These are phyloP conservation scores for Lentinula detonsa DNA, from an alignment of 768 basidiomycete species.

Conservation along the genomic window DNA sequence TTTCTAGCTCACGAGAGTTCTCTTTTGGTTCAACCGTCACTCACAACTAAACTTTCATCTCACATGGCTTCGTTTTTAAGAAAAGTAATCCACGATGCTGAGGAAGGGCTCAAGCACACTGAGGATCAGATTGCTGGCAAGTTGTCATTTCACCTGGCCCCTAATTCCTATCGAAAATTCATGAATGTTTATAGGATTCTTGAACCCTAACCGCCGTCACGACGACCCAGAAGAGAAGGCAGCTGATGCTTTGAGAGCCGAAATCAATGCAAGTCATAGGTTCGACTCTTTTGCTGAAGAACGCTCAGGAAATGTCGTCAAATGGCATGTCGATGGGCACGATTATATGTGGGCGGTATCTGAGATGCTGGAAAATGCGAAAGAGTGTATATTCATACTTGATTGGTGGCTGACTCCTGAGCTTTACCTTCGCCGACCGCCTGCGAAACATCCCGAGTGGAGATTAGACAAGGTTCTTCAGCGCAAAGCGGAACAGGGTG, in stretches of 20 bases:
- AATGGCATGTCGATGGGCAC: constrained; percentile 95
- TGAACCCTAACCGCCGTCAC: constrained; percentile 41
- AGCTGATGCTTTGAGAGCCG: constrained; percentile 63
- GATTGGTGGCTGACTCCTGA: constrained; percentile 97
- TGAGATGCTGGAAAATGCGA: constrained; percentile 78
- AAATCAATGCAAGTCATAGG: constrained; percentile 76
- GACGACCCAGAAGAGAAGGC: constrained; percentile 69
- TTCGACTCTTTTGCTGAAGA: constrained; percentile 81
- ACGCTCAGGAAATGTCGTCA: constrained; percentile 65
- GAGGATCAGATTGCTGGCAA: not conserved
- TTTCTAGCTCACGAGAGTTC: too few species aligned
- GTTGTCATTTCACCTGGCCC: not conserved
- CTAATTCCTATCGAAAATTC: not conserved
- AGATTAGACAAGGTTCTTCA: constrained; percentile 80
- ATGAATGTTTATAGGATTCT: not conserved
- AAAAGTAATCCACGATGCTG: not conserved
- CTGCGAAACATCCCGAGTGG: constrained; percentile 81
- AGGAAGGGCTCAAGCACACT: not conserved
- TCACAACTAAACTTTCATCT: too few species aligned
- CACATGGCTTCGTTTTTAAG: not conserved
- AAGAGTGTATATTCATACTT: constrained; percentile 83
- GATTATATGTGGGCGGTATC: constrained; percentile 96
- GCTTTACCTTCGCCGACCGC: constrained; percentile 88
- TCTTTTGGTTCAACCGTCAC: too few species aligned
- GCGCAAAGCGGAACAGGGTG: constrained; percentile 88